These are phyloP conservation scores for Earliella scabrosa DNA, from an alignment of 1,284 basidiomycete genomes.

Conservation along the genomic window DNA sequence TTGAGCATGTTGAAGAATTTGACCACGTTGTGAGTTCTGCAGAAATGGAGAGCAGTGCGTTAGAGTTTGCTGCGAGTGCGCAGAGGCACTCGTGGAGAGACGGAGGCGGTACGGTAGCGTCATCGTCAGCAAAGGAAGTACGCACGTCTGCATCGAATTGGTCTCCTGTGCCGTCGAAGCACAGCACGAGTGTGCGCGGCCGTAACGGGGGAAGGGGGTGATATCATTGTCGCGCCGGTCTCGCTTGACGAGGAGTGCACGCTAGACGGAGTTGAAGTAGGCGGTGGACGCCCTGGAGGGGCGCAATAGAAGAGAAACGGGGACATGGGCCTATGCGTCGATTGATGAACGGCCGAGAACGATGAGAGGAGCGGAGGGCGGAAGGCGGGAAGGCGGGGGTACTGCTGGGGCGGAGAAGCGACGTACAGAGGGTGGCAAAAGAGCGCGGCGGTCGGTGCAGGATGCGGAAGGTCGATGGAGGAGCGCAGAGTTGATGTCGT, in stretches of 20 bases:
- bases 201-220: constrained; percentile 40
- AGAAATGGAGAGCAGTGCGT: neutral
- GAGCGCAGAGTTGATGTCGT: too few species aligned
- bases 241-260: constrained; percentile 24
- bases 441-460: too few species aligned
- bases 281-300: constrained; percentile 12
- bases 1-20: constrained; percentile 59
- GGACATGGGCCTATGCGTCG: too few species aligned
- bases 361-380: too few species aligned
- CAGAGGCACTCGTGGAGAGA: too few species aligned
- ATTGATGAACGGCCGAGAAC: too few species aligned
- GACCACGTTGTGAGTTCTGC: constrained; percentile 66
- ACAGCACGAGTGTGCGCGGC: constrained; percentile 50
- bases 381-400: too few species aligned
- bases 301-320: too few species aligned
- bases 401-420: too few species aligned
- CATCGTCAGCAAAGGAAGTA: constrained; percentile 3
- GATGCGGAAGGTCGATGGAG: too few species aligned
- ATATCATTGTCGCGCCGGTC: constrained; percentile 28
- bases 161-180: constrained; percentile 64
- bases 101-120: neutral
- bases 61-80: neutral
- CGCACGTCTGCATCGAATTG: constrained; percentile 58
- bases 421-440: too few species aligned
- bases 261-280: constrained; percentile 22